phyloP scores from a whole-genome alignment of 1,284 basidiomycete genomes.

The Fomitopsis pinicola region DNA sequence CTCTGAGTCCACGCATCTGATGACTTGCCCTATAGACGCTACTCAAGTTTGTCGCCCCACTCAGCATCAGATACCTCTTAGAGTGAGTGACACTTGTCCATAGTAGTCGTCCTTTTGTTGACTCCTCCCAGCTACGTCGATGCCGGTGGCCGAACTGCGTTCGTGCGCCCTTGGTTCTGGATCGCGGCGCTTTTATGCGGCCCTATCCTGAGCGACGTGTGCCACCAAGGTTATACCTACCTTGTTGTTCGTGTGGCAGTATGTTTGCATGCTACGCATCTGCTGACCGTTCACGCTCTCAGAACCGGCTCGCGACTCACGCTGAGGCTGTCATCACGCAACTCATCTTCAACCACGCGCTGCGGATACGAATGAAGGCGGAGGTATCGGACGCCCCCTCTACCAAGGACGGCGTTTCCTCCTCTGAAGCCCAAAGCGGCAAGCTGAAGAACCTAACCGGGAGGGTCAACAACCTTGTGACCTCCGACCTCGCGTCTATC shows the following conservation, averaged over 20 bases:
- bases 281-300: not conserved
- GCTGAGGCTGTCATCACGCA: slow-evolving; percentile 59
- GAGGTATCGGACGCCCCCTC: slow-evolving; percentile 23
- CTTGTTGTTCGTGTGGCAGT: not conserved
- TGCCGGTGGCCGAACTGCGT: slow-evolving; percentile 26
- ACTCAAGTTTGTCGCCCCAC: slow-evolving; percentile 29
- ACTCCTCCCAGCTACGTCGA: slow-evolving; percentile 30
- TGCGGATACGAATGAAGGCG: slow-evolving; percentile 57
- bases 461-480: slow-evolving; percentile 41
- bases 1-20: not conserved
- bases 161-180: slow-evolving; percentile 49
- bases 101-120: not conserved
- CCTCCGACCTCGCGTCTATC: slow-evolving; percentile 29
- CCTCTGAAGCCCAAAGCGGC: slow-evolving; percentile 3
- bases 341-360: slow-evolving; percentile 60
- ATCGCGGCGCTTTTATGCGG: slow-evolving; percentile 51
- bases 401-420: not conserved
- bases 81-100: slow-evolving; percentile 4
- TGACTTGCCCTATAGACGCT: not conserved
- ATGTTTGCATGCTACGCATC: not conserved
- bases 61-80: slow-evolving; percentile 38
- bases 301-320: slow-evolving; percentile 41
- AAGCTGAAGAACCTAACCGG: slow-evolving; percentile 38
- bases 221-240: slow-evolving; percentile 29
- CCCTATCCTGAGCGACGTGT: slow-evolving; percentile 33